Evolutionary conservation across 2,329 filamentous ascomycete genomes (phyloP).

Genomic region (Akanthomyces uredinophilus): DNA sequence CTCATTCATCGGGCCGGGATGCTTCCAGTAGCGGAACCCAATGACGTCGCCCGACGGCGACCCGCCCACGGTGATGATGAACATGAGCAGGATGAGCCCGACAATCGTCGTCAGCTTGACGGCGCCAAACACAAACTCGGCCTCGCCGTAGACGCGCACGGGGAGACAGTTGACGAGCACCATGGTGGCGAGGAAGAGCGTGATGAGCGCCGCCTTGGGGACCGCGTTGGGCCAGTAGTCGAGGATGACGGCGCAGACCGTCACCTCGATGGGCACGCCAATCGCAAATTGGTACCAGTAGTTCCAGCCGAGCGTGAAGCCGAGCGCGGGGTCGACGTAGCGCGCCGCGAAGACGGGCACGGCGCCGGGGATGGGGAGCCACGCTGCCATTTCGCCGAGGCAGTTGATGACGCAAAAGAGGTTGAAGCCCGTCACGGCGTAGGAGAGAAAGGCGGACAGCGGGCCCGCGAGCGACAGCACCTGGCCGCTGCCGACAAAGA

Average conservation of each 20-base stretch:
- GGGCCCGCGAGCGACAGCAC: slow-evolving; percentile 39
- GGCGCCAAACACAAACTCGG: slow-evolving; percentile 45
- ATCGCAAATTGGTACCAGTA: slow-evolving; percentile 49
- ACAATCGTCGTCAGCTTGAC: slow-evolving; percentile 46
- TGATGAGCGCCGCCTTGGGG: slow-evolving; percentile 29
- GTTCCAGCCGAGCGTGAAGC: slow-evolving; percentile 47
- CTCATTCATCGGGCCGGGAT: slow-evolving; percentile 39
- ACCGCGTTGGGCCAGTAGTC: slow-evolving; percentile 36
- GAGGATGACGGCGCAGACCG: slow-evolving; percentile 40
- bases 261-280: slow-evolving; percentile 44
- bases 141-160: slow-evolving; percentile 46
- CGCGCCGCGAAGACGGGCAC: slow-evolving; percentile 45
- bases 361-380: slow-evolving; percentile 53
- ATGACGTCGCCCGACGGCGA: slow-evolving; percentile 37
- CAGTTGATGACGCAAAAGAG: slow-evolving; percentile 44
- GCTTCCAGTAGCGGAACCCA: slow-evolving; percentile 41
- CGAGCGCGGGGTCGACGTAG: slow-evolving; percentile 43
- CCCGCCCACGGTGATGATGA: slow-evolving; percentile 45
- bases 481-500: slow-evolving; percentile 41
- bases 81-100: slow-evolving; percentile 44
- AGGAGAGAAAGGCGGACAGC: slow-evolving; percentile 36
- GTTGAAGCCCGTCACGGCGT: slow-evolving; percentile 40
- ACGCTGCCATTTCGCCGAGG: slow-evolving; percentile 57
- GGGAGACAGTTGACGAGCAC: slow-evolving; percentile 35
- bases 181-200: slow-evolving; percentile 33